Evolutionary conservation across 2,329 filamentous ascomycete genomes (phyloP), one percentile per base, ranked within the genome.

Genomic region (Hypomyces perniciosus): DNA sequence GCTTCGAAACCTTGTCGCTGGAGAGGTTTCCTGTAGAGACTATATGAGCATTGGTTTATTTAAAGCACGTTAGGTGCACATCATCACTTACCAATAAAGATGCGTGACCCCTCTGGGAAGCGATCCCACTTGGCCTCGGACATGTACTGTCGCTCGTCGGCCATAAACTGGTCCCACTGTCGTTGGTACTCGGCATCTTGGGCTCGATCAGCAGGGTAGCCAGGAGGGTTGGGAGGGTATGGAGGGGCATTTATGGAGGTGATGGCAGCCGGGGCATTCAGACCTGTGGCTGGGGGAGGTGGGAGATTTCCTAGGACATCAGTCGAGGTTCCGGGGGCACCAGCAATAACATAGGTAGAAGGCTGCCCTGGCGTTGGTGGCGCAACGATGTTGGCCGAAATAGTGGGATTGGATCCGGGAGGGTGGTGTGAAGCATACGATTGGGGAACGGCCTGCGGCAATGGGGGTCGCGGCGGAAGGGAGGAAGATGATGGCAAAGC

Each of bases 1-100:
- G 83, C 70, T 97, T 97, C 6, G 89, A 93, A 10, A 96, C 91
- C 64, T 91, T 85, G 66, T 97, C 92, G 48, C 88, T 92, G 2
- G 90, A 91, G 8, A 99, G 77, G 65, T 97, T 99, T 49, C 91
- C 90, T 89, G 63, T 49, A 65, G 56, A 54, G 51, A 72, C 65
- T 52, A 56, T 57, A 48, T 53, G 54, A 58, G 53, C 56, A 56
- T 50, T 49, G 20, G 52, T 55, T 56, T 28, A 26, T 20, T 31
- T 41, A 28, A 27, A 8, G 35, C 20, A 20, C 62, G 61, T 56
- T 56, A 59, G 54, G 57, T 56, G 59, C 59, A 54, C 56, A 50
- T 52, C 54, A 54, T 54, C 43, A 63, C 79, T 65, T 76, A 89
- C 88, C 88, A 65, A 93, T 88, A 63, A 92, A 92, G 46, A 93